Conservation (phyloP, 495 filamentous ascomycete species). For the Podospora pseudopauciseta region DNA sequence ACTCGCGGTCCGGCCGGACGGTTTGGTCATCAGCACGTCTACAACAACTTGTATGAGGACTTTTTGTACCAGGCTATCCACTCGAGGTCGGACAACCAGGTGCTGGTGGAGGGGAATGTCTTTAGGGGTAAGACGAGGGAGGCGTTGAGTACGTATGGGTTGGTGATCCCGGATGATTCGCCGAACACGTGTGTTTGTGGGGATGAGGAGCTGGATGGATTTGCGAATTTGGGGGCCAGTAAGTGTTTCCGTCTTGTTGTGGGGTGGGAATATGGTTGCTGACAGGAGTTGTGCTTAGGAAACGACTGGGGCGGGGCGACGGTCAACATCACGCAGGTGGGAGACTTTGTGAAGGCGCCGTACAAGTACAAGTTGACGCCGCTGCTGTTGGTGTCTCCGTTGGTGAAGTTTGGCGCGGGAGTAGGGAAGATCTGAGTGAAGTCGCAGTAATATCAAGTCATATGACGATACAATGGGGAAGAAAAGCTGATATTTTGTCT, state of each 20-base stretch:
- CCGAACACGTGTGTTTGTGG: conserved; percentile 28
- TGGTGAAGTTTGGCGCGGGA: conserved; percentile 38
- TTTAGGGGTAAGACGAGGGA: conserved; percentile 42
- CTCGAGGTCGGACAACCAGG: conserved; percentile 50
- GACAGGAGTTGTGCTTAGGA: conserved; percentile 19
- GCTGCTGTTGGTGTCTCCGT: conserved; percentile 29
- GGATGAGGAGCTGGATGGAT: conserved; percentile 28
- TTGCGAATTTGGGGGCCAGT: conserved; percentile 40
- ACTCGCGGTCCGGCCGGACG: conserved; percentile 58
- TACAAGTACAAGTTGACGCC: conserved; percentile 40
- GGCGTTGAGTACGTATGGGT: conserved; percentile 44
- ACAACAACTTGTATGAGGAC: conserved; percentile 45
- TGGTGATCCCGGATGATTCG: conserved; percentile 45
- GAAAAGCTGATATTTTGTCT: too few relatives aligned
- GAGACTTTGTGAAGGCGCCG: conserved; percentile 39
- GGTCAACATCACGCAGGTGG: conserved; percentile 43
- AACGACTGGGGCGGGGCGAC: conserved; percentile 40
- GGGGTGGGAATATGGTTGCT: conserved; percentile 8
- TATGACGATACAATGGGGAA: too few relatives aligned
- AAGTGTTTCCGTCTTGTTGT: conserved; percentile 19
- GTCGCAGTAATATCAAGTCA: too few relatives aligned
- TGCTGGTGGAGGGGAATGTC: conserved; percentile 51
- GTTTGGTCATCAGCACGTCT: conserved; percentile 57
- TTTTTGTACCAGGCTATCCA: conserved; percentile 50
- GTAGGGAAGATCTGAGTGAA: conserved; percentile 21